phyloP scores from a whole-genome alignment of 2,329 filamentous ascomycete genomes.

The Cryphonectria carpinicola region DNA sequence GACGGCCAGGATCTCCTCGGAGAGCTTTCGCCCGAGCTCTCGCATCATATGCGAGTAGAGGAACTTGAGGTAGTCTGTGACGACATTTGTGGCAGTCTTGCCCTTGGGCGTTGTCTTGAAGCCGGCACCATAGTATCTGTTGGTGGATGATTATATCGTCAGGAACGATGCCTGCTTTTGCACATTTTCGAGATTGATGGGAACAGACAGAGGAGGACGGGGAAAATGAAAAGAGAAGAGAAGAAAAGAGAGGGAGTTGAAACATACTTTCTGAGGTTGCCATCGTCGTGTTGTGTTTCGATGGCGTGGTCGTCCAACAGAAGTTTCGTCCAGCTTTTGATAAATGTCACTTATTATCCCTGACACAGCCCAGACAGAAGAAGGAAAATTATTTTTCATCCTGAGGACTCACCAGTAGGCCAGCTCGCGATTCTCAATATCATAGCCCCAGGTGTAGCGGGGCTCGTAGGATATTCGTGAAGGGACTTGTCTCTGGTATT shows the following conservation, averaged over 20 bases:
- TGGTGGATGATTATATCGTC: background rate
- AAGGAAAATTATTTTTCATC: background rate
- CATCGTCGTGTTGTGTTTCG: constrained; percentile 6
- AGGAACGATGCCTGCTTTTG: background rate
- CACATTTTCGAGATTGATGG: background rate
- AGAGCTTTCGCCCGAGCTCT: constrained; percentile 13
- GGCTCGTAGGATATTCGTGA: constrained; percentile 11
- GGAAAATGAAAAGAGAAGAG: background rate
- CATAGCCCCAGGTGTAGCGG: constrained; percentile 10
- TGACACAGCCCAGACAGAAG: background rate
- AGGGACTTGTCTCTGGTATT: constrained; percentile 12
- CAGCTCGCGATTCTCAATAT: constrained; percentile 2
- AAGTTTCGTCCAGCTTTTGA: constrained; percentile 12
- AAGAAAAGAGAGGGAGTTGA: background rate
- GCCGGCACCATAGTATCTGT: constrained; percentile 3
- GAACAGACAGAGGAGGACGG: background rate
- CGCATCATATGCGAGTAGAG: constrained; percentile 11
- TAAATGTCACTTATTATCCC: background rate
- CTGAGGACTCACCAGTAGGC: background rate
- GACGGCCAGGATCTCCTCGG: constrained; percentile 8
- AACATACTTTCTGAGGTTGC: background rate
- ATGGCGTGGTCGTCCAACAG: constrained; percentile 8
- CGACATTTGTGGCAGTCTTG: constrained; percentile 1
- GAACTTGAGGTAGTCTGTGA: constrained; percentile 5
- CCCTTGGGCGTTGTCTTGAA: constrained; percentile 5